These are phyloP conservation scores for Afroboletus lepidellus DNA, from an alignment of 1,284 basidiomycete species.

Conservation along the genomic window DNA sequence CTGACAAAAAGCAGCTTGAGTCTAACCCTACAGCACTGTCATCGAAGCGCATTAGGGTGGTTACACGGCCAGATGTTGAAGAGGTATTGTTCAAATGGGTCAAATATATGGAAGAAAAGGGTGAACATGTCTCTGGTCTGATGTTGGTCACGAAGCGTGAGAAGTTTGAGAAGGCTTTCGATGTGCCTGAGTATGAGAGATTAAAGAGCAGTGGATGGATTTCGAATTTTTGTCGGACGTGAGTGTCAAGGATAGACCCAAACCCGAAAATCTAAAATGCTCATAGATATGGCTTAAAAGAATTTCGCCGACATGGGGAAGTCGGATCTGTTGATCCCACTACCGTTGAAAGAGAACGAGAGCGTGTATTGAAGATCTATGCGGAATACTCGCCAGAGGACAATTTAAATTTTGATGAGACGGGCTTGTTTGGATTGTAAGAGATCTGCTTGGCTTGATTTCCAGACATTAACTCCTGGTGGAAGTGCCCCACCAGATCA, in stretches of 20 bases:
- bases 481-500: neutral
- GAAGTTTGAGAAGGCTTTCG: neutral
- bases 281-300: neutral
- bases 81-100: neutral
- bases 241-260: too few species aligned
- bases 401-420: neutral
- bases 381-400: neutral
- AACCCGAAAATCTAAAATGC: too few species aligned
- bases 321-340: neutral
- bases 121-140: neutral
- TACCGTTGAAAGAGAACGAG: neutral
- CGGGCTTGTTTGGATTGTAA: neutral
- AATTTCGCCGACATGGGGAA: neutral
- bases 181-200: neutral
- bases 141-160: neutral
- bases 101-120: neutral
- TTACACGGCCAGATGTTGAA: neutral
- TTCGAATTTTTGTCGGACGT: neutral
- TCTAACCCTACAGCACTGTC: neutral
- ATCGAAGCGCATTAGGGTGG: neutral
- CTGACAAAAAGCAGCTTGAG: neutral
- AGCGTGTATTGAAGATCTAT: neutral
- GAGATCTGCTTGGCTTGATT: neutral
- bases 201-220: neutral
- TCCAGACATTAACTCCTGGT: too few species aligned